A percentile compares a stretch with the other conserved stretches of the same genome.
Conservation (phyloP, 1,139 yeast genomes). For the Suhomyces choctaworum region DNA sequence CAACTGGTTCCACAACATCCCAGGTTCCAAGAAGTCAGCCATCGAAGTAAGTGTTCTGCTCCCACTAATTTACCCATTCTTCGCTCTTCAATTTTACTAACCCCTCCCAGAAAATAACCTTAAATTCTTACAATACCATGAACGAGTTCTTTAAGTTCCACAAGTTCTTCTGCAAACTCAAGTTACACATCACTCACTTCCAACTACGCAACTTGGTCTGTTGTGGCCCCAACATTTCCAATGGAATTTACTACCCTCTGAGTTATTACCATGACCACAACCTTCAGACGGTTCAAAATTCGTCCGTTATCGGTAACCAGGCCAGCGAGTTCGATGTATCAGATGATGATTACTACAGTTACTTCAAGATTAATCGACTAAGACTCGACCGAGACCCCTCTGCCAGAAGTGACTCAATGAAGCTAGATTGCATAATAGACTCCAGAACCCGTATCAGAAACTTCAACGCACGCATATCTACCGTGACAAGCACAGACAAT, state of each 20-base stretch:
- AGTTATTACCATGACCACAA: conserved; percentile 37
- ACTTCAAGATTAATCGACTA: conserved; percentile 40
- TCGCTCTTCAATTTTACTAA: conserved; percentile 11
- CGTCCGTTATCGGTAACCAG: conserved; percentile 10
- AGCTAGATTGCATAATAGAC: conserved; percentile 40
- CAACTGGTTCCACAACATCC: conserved; percentile 44
- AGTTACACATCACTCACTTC: conserved; percentile 55
- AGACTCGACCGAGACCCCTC: conserved; percentile 27
- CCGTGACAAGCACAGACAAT: conserved; percentile 46
- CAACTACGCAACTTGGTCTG: conserved; percentile 56
- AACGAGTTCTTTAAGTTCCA: conserved; percentile 42
- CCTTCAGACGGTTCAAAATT: conserved; percentile 22
- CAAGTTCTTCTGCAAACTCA: conserved; percentile 44
- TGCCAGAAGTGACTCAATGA: conserved; percentile 28
- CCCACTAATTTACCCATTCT: background rate
- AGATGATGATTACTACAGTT: conserved; percentile 31
- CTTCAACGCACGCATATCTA: conserved; percentile 47
- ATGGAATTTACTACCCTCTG: conserved; percentile 46
- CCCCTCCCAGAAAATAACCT: conserved; percentile 29
- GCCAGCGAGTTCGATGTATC: conserved; percentile 2
- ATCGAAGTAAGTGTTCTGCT: conserved; percentile 30
- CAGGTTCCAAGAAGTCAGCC: conserved; percentile 35
- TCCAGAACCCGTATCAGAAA: conserved; percentile 33
- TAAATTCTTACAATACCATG: conserved; percentile 21
- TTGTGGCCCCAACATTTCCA: conserved; percentile 36